These are phyloP conservation scores for Boletus rubroflammeus DNA, from an alignment of 768 basidiomycete genomes.

Conservation along the genomic window DNA sequence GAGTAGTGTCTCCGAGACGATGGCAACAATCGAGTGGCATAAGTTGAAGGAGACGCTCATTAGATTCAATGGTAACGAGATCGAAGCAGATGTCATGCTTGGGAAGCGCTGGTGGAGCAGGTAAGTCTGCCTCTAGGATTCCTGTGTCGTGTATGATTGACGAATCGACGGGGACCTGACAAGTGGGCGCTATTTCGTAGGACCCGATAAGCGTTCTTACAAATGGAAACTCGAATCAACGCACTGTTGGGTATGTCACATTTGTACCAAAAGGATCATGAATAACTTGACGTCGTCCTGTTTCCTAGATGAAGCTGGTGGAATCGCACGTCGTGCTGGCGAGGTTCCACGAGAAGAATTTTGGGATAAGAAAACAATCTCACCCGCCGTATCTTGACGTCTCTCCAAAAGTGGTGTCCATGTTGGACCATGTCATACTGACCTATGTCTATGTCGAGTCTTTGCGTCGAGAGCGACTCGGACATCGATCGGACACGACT, in stretches of 20 bases:
- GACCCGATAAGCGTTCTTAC: constrained; percentile 32
- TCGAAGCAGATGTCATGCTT: constrained; percentile 23
- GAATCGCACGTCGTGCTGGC: constrained; percentile 13
- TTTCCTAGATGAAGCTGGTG: constrained; percentile 20
- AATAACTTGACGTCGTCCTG: not conserved
- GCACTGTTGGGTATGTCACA: constrained; percentile 24
- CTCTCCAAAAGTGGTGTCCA: constrained; percentile 14
- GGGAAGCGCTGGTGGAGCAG: constrained; percentile 20
- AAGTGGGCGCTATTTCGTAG: constrained; percentile 33
- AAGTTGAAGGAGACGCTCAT: constrained; percentile 25
- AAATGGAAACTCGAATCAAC: constrained; percentile 33
- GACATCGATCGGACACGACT: constrained; percentile 3
- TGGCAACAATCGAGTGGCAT: constrained; percentile 38
- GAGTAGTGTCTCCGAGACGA: constrained; percentile 18
- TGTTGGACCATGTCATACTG: constrained; percentile 28
- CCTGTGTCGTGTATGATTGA: not conserved
- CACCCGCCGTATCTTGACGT: constrained; percentile 28
- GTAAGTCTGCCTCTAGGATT: constrained; percentile 10
- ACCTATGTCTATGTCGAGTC: constrained; percentile 29
- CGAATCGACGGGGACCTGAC: not conserved
- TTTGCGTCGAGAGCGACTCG: constrained; percentile 21
- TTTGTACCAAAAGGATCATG: not conserved
- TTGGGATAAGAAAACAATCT: constrained; percentile 17
- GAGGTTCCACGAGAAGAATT: constrained; percentile 25
- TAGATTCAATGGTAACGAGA: constrained; percentile 30